Evolutionary conservation across 2,329 filamentous ascomycete genomes (phyloP).

Genomic region (Diaporthe aspalathi): DNA sequence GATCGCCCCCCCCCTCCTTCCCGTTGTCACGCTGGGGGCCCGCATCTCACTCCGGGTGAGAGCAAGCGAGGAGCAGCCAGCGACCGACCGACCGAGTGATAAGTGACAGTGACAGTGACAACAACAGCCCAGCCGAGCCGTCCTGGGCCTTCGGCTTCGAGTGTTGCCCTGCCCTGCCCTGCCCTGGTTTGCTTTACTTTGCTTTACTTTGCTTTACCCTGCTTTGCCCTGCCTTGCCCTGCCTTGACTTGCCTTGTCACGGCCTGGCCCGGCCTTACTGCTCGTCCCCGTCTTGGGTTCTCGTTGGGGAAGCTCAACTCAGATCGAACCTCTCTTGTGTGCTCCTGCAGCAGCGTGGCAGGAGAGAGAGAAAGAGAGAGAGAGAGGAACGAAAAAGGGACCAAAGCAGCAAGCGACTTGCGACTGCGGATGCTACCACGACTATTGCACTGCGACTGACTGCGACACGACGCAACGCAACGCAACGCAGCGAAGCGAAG

Average conservation of each 20-base stretch:
- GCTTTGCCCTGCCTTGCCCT: neutral
- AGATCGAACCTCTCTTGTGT: constrained; percentile 1
- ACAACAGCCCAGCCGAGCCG: neutral
- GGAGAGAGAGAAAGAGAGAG: too few species aligned
- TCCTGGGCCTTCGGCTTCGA: constrained; percentile 13
- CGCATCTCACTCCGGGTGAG: constrained; percentile 9
- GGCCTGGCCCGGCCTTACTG: neutral
- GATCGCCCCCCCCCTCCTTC: constrained; percentile 23
- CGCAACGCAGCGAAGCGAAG: too few species aligned
- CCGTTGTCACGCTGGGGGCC: constrained; percentile 8
- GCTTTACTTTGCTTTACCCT: neutral
- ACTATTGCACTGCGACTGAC: neutral
- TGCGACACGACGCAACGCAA: too few species aligned
- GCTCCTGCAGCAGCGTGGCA: neutral
- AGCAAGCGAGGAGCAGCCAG: neutral
- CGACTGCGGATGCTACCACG: neutral
- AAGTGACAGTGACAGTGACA: constrained; percentile 34
- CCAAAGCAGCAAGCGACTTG: neutral
- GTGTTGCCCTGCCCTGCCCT: constrained; percentile 4
- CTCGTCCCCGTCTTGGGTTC: neutral
- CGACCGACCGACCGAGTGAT: too few species aligned
- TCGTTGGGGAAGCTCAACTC: neutral
- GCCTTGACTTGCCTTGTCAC: neutral
- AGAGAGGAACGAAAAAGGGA: too few species aligned
- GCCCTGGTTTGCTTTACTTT: too few species aligned